Evolutionary conservation across 768 basidiomycete species (phyloP), one percentile per base, ranked within the genome.

Genomic region (Russula foetens): DNA sequence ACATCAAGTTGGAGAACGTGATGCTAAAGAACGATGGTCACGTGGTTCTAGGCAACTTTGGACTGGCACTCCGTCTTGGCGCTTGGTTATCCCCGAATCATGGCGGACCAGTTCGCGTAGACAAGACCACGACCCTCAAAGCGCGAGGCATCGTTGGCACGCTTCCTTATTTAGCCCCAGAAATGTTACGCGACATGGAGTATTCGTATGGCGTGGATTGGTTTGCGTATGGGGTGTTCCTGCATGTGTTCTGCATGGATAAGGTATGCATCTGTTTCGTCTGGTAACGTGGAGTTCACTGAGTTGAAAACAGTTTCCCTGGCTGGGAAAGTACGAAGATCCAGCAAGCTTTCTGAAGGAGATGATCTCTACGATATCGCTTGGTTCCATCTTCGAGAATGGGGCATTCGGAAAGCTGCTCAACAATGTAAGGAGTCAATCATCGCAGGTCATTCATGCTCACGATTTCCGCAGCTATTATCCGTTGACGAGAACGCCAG

Each of bases 1-100:
- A 99, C 72, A 79, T 99, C 67, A 99, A 98, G 75, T 78, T 98
- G 59, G 94, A 98, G 76, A 98, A 98, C 68, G 89, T 96, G 1
- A 74, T 98, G 39, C 72, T 98, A 54, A 92, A 96, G 71, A 90
- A 93, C 68, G 81, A 84, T 31, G 90, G 93, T 70, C 83, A 88
- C 53, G 84, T 98, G 67, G 95, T 95, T 72, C 80, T 98, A 9
- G 92, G 92, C 2, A 94, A 98, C 72, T 90, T 98, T 70, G 94
- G 94, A 17, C 59, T 70, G 29, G 60, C 66, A 4, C 29, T 49
- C 23, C 53, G 59, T 19, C 55, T 67, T 43, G 55, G 12, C 6
- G 17, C 24, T 38, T 44, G 23, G 12, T 33, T 23, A 5, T 33
- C 29, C 21, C 45, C 23, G 11, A 41, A 38, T 47, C 6, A 19